Conservation (phyloP, 768 basidiomycete species). For the Paxillus rubicundulus region DNA sequence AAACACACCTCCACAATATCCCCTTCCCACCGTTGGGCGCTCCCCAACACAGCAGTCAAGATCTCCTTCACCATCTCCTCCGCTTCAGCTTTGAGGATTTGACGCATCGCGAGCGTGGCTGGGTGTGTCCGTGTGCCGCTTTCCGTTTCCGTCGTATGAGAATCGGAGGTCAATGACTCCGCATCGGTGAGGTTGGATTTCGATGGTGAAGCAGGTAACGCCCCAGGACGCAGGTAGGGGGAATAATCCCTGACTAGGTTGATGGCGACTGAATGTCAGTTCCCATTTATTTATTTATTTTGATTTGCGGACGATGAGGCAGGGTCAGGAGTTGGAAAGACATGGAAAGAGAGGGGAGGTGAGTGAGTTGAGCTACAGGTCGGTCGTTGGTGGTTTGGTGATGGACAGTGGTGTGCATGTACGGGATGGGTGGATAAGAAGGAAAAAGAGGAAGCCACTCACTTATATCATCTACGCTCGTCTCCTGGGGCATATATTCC, state of each 20-base stretch:
- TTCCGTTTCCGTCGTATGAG: constrained; percentile 45
- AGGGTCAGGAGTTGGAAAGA: constrained; percentile 33
- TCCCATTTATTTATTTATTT: constrained; percentile 39
- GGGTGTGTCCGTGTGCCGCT: constrained; percentile 52
- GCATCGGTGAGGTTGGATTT: constrained; percentile 6
- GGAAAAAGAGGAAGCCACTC: constrained; percentile 40
- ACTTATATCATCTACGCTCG: constrained; percentile 82
- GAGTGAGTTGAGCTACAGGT: constrained; percentile 22
- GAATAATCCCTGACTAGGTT: constrained; percentile 93
- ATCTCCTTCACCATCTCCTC: constrained; percentile 73
- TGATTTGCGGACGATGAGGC: constrained; percentile 21
- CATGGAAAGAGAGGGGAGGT: constrained; percentile 24
- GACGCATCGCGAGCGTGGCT: constrained; percentile 65
- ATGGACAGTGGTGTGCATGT: constrained; percentile 19
- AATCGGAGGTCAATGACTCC: constrained; percentile 1
- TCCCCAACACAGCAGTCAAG: constrained; percentile 17
- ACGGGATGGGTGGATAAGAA: constrained; percentile 23
- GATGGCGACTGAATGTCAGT: constrained; percentile 77
- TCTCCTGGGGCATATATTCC: constrained; percentile 65
- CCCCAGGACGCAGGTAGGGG: constrained; percentile 60
- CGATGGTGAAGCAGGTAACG: constrained; percentile 13
- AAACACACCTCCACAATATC: constrained; percentile 40
- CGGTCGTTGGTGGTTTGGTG: constrained; percentile 29
- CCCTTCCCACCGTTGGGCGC: constrained; percentile 58
- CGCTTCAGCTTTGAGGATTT: constrained; percentile 62